These are phyloP conservation scores for Geranomyces variabilis DNA, from an alignment of 192 early-diverging fungal genomes.

Conservation along the genomic window DNA sequence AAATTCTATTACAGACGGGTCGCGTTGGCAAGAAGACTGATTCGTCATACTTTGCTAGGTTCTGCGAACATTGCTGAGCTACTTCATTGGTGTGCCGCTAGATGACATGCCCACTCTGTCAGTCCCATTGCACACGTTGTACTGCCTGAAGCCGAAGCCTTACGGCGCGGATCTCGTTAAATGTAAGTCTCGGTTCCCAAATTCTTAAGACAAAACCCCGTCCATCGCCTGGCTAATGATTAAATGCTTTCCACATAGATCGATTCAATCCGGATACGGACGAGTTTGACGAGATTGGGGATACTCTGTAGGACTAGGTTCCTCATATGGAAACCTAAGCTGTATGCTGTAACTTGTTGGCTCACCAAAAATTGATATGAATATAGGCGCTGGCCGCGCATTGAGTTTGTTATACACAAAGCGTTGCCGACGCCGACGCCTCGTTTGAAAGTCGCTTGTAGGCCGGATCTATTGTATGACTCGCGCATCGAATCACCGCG, in stretches of 20 bases:
- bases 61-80: conserved; percentile 85
- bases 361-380: too few relatives aligned
- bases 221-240: not conserved
- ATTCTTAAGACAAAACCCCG: too few relatives aligned
- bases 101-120: conserved; percentile 78
- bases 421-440: too few relatives aligned
- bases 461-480: too few relatives aligned
- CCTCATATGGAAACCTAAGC: too few relatives aligned
- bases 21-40: not conserved
- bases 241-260: conserved; percentile 10
- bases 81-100: conserved; percentile 83
- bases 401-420: too few relatives aligned
- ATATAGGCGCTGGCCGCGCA: too few relatives aligned
- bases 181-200: conserved; percentile 21
- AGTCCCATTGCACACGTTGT: conserved; percentile 81
- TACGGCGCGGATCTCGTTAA: conserved; percentile 72
- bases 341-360: too few relatives aligned
- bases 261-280: conserved; percentile 32
- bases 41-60: conserved; percentile 26
- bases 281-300: conserved; percentile 28
- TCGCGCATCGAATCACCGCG: too few relatives aligned
- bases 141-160: conserved; percentile 79
- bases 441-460: too few relatives aligned
- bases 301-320: conserved; percentile 14
- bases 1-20: too few relatives aligned